Percentiles rank a stretch among this genome's conserved stretches.
phyloP scores from a whole-genome alignment of 257 asterid genomes.

The Mitragyna speciosa region DNA sequence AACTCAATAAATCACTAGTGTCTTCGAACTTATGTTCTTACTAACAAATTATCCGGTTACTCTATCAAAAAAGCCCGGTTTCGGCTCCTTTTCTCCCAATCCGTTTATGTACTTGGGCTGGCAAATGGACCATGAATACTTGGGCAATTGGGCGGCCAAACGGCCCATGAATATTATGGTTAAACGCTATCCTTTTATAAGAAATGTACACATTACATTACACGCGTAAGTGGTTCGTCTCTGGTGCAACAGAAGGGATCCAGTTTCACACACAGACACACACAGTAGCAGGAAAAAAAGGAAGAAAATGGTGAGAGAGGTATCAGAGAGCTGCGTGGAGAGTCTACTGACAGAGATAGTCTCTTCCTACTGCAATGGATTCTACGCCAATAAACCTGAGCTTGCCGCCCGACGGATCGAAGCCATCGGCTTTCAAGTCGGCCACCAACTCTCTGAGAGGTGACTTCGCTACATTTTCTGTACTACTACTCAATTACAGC shows the following conservation, averaged over 20 bases:
- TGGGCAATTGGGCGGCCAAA: too few relatives aligned
- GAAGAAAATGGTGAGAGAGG: conserved; percentile 79
- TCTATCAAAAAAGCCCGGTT: too few relatives aligned
- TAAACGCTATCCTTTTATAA: too few relatives aligned
- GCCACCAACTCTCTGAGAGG: conserved; percentile 94
- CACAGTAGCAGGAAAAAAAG: neutral
- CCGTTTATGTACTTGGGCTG: too few relatives aligned
- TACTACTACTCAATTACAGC: neutral
- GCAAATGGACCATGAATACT: too few relatives aligned
- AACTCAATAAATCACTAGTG: too few relatives aligned
- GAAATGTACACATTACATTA: too few relatives aligned
- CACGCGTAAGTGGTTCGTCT: too few relatives aligned
- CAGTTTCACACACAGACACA: neutral
- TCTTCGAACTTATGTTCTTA: too few relatives aligned
- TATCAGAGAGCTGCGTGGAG: conserved; percentile 91
- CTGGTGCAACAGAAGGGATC: neutral
- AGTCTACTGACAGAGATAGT: conserved; percentile 86
- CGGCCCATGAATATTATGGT: too few relatives aligned
- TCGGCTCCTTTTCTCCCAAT: too few relatives aligned
- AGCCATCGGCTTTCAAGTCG: conserved; percentile 94
- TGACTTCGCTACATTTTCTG: neutral
- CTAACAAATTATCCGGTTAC: too few relatives aligned
- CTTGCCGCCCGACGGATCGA: conserved; percentile 96
- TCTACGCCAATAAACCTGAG: conserved; percentile 86
- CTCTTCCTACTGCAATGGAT: conserved; percentile 67